Evolutionary conservation across 139 green algal genomes (phyloP).

Genomic region (Chlamydomonas eustigma): DNA sequence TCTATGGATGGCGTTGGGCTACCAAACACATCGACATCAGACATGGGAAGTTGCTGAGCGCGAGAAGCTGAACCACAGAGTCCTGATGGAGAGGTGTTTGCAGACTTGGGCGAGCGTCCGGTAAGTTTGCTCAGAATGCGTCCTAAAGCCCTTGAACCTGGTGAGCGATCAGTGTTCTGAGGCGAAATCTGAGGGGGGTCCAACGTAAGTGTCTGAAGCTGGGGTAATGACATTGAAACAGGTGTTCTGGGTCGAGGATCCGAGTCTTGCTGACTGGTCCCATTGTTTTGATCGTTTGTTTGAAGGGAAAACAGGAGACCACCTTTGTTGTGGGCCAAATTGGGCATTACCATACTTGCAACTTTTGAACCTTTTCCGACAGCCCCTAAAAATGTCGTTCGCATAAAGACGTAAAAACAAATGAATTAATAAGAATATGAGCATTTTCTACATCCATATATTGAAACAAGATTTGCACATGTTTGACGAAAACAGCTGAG

Average conservation of each 20-base stretch:
- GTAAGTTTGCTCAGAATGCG: neutral
- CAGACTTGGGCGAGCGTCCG: neutral
- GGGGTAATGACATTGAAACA: neutral
- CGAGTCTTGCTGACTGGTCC: no score
- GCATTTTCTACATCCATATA: no score
- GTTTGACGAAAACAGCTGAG: no score
- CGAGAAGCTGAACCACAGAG: neutral
- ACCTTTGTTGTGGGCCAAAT: slow-evolving; percentile 1
- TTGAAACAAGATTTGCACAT: no score
- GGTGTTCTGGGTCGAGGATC: neutral
- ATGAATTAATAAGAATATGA: no score
- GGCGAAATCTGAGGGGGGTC: neutral
- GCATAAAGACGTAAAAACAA: no score
- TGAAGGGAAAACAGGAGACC: neutral
- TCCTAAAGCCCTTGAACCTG: neutral
- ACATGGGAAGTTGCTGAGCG: neutral
- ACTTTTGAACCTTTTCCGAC: slow-evolving; percentile 2
- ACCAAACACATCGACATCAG: neutral
- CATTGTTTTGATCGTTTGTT: neutral
- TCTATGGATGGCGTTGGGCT: neutral
- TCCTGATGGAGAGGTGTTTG: neutral
- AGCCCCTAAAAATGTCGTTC: neutral
- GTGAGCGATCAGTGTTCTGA: neutral
- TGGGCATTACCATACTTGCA: neutral
- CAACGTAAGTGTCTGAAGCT: neutral